These are phyloP conservation scores for Auxenochlorella pyrenoidosa DNA, from an alignment of 139 green algal species.

Conservation along the genomic window DNA sequence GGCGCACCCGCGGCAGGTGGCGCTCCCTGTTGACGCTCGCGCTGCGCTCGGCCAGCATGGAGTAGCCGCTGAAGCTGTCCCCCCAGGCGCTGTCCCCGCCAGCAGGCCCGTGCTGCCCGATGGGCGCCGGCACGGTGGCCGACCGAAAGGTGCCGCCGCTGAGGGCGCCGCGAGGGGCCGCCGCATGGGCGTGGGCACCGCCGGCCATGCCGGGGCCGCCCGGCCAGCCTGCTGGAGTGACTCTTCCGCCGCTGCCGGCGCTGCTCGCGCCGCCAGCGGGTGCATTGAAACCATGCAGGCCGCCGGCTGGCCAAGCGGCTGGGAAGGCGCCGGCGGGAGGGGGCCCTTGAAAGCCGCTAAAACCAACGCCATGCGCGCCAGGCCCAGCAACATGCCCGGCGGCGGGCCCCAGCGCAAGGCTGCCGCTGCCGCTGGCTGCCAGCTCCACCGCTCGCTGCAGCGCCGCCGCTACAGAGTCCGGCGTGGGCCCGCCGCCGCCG, in stretches of 20 bases:
- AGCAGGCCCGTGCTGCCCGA: neutral
- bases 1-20: conserved; percentile 22
- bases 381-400: neutral
- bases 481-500: neutral
- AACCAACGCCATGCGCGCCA: neutral
- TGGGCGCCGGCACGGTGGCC: neutral
- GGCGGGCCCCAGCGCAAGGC: neutral
- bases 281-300: no score
- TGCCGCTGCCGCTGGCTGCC: neutral
- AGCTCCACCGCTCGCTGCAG: conserved; percentile 21
- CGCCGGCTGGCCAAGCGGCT: neutral
- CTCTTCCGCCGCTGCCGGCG: no score
- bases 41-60: conserved; percentile 24
- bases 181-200: neutral
- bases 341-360: neutral
- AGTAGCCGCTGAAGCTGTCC: neutral
- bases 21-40: neutral
- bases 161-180: neutral
- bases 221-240: no score
- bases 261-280: no score
- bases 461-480: conserved; percentile 20
- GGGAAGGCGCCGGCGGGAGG: neutral
- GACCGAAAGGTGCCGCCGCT: neutral
- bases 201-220: no score
- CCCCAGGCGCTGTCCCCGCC: conserved; percentile 24